Percentiles rank a stretch among this genome's conserved stretches.
Conservation (phyloP, 352 stramenopile genomes). For the Peronosclerospora sorghi region DNA sequence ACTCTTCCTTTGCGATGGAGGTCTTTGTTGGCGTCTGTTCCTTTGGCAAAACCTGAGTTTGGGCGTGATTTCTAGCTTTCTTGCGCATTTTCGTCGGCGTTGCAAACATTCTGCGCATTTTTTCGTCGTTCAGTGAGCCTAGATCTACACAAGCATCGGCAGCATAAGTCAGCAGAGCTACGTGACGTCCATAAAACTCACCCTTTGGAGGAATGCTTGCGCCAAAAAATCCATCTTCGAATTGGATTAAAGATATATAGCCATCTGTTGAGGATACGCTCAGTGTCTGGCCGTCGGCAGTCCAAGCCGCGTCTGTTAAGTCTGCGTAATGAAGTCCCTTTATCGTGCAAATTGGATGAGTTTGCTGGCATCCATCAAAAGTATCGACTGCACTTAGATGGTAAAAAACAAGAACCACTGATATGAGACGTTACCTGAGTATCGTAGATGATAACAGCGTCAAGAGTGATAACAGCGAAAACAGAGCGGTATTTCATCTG, state of each 20-base stretch:
- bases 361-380: conserved; percentile 26
- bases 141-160: conserved; percentile 32
- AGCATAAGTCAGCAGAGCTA: too few relatives aligned
- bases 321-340: conserved; percentile 91
- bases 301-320: conserved; percentile 91
- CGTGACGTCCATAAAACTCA: conserved; percentile 1
- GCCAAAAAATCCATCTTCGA: conserved; percentile 83
- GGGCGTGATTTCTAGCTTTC: conserved; percentile 23
- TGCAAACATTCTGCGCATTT: conserved; percentile 49
- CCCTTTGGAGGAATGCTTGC: conserved; percentile 16
- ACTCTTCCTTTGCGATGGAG: conserved; percentile 20
- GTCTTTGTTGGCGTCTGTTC: conserved; percentile 14
- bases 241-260: conserved; percentile 91
- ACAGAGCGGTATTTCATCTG: conserved; percentile 74
- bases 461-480: conserved; percentile 90
- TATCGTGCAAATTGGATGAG: conserved; percentile 80
- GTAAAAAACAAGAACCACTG: background rate
- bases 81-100: conserved; percentile 53
- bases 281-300: conserved; percentile 81
- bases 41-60: conserved; percentile 5
- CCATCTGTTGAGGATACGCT: conserved; percentile 92
- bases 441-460: conserved; percentile 93
- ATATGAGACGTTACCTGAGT: conserved; percentile 58
- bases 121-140: conserved; percentile 32
- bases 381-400: conserved; percentile 1